Base-by-base conservation (phyloP, 164 flowering plant species). In the Warburgia ugandensis region DNA sequence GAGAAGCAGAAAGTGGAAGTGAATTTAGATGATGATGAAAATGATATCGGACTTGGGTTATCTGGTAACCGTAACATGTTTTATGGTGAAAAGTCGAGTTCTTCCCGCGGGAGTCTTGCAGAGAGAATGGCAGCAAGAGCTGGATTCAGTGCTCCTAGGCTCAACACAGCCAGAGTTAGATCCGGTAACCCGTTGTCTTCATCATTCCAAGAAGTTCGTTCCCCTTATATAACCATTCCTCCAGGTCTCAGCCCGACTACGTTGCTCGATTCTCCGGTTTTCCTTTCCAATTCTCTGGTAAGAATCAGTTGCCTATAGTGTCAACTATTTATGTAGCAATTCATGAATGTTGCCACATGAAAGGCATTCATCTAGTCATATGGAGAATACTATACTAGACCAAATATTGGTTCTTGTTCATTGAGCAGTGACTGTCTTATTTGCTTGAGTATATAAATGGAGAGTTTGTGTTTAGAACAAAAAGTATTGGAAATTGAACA, bases 41-140 rank as follows among this genome's bases (percentile, higher is more conserved):
- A 59, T 35, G 50, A 5, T 21, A 8, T 29, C 26, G 68, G 42
- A 38, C 23, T n/a, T 43, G 47, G 50, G 53, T 41, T 25, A 31
- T 51, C 54, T 38, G 55, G 49, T 41, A 46, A 59, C 23, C 71
- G 54, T n/a, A 59, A 56, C 36, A 28, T 57, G 13, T 43, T 65
- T 20, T 50, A 70, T 21, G 76, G 67, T 50, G 76, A 64, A 25
- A 73, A 64, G 60, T 28, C 60, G 31, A 58, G 59, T 44, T 64
- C n/a, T n/a, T n/a, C 71, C 0, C 73, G 74, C 0, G 78, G 79
- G 21, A 72, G 94, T 49, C 86, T 88, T 31, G 64, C 66, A 6
- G 91, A 85, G 60, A 77, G 97, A 46, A 66, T 78, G 56, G 96
- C 94, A 5, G 88, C 91, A 39, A 71, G 92, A 77, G 83, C 89